These are phyloP conservation scores for Funneliformis caledonium DNA, from an alignment of 371 early-diverging fungal species.

Conservation along the genomic window DNA sequence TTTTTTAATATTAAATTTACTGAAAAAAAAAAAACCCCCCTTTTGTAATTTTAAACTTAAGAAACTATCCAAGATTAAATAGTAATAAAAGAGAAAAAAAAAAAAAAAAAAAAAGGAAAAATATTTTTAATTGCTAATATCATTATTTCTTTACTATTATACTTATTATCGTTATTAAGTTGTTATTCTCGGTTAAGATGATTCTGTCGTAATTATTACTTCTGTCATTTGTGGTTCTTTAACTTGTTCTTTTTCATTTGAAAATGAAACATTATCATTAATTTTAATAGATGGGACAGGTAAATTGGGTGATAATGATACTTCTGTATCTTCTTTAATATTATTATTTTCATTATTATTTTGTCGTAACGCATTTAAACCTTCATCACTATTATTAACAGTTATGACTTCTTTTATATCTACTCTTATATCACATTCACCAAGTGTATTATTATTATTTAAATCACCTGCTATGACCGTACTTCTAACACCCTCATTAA, in stretches of 20 bases:
- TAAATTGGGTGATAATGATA: not conserved
- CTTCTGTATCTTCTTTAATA: not conserved
- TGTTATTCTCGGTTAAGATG: too few species aligned
- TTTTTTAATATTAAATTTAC: too few species aligned
- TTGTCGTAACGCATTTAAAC: not conserved
- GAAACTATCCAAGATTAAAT: not conserved
- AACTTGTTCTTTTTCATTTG: not conserved
- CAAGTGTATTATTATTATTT: not conserved
- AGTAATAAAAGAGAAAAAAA: too few species aligned
- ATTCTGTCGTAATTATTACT: not conserved
- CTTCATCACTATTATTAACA: not conserved
- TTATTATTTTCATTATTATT: not conserved
- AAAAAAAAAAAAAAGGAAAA: not conserved
- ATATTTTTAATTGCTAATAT: too few species aligned
- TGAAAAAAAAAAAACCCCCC: too few species aligned
- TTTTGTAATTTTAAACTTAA: too few species aligned
- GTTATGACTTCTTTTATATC: not conserved
- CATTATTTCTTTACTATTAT: too few species aligned
- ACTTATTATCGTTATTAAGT: not conserved
- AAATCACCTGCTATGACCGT: not conserved
- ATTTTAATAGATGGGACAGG: not conserved
- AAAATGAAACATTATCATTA: not conserved
- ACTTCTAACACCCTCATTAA: not conserved
- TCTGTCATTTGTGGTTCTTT: not conserved
- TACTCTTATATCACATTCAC: not conserved